These are phyloP conservation scores for Arthromyces matolae DNA, from an alignment of 768 basidiomycete genomes.

Conservation along the genomic window DNA sequence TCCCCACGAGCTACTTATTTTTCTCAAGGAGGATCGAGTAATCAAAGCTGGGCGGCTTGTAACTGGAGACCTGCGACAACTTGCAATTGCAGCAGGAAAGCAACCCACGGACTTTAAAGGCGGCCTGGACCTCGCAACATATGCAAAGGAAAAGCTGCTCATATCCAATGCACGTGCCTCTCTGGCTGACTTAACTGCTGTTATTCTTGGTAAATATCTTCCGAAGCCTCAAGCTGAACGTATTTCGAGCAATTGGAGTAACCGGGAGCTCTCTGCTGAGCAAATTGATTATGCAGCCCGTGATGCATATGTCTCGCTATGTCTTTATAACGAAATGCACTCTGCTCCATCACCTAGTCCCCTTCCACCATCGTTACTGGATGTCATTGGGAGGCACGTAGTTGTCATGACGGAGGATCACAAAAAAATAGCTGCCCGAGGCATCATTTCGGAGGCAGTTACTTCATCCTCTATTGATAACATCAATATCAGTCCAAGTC, in stretches of 20 bases:
- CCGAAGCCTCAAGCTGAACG: background rate
- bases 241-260: background rate
- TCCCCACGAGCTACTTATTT: background rate
- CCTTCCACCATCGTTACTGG: background rate
- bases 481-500: background rate
- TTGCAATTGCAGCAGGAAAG: background rate
- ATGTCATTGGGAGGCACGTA: background rate
- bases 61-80: background rate
- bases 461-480: background rate
- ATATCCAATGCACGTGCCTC: background rate
- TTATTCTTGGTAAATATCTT: background rate
- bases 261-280: background rate
- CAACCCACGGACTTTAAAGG: background rate
- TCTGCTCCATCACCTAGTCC: background rate
- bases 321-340: background rate
- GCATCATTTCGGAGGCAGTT: background rate
- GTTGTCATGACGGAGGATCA: background rate
- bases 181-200: no score
- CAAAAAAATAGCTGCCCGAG: background rate
- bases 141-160: background rate
- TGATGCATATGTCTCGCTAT: background rate
- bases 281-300: background rate
- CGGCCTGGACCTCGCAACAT: background rate
- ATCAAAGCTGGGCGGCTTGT: background rate
- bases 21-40: background rate